These are phyloP conservation scores for Syzygium jambos DNA, from an alignment of 345 rosid genomes.

Conservation along the genomic window DNA sequence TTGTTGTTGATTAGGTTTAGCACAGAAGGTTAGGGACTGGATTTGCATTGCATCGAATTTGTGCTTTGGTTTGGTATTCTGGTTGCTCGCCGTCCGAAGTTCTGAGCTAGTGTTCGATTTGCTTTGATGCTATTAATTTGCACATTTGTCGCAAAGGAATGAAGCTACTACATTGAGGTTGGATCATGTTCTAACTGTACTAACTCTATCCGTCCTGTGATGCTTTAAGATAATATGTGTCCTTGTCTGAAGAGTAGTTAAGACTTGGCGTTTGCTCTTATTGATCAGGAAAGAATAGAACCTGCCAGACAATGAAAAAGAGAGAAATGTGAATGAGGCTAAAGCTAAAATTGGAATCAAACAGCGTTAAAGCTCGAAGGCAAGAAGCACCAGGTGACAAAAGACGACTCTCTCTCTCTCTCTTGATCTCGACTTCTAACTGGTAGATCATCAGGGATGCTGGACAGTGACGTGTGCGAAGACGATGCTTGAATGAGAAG, in stretches of 20 bases:
- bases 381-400: background rate
- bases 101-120: background rate
- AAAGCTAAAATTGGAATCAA: background rate
- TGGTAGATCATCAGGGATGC: background rate
- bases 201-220: background rate
- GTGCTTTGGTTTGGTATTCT: background rate
- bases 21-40: background rate
- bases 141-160: background rate
- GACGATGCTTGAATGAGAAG: background rate
- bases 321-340: background rate
- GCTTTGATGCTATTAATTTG: background rate
- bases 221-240: background rate
- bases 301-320: background rate
- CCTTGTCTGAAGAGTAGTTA: background rate
- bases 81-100: background rate
- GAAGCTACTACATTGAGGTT: background rate
- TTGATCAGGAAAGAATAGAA: background rate
- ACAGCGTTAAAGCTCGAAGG: no score
- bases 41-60: background rate
- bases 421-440: background rate
- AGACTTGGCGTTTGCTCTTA: background rate
- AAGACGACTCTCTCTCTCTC: background rate
- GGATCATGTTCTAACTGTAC: background rate
- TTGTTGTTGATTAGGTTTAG: no score
- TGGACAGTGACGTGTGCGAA: background rate